A percentile compares a stretch with the other conserved stretches of the same genome.
These are phyloP conservation scores for Ulota crispa DNA, from an alignment of 225 moss, liverwort and hornwort genomes.

Conservation along the genomic window DNA sequence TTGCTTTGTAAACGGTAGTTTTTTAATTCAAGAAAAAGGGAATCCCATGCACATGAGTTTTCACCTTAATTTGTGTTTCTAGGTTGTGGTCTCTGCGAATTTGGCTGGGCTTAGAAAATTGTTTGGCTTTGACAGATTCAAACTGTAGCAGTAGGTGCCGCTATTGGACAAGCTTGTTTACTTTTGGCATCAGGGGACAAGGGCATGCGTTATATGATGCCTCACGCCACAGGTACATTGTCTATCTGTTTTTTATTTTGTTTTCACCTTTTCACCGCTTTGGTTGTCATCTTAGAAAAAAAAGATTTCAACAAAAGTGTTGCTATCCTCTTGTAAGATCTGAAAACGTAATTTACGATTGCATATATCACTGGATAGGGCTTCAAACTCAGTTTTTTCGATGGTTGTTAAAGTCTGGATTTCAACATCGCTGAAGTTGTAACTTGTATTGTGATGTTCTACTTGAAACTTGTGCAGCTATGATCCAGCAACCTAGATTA, in stretches of 20 bases:
- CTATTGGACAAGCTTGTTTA: slow-evolving; percentile 98
- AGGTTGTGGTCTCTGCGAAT: not conserved
- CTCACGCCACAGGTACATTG: slow-evolving; percentile 85
- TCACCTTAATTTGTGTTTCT: slow-evolving; percentile 13
- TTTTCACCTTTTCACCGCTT: not conserved
- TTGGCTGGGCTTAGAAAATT: slow-evolving; percentile 6
- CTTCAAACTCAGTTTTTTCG: not conserved
- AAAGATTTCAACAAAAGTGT: not conserved
- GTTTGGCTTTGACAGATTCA: slow-evolving; percentile 66
- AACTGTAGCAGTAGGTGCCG: slow-evolving; percentile 98
- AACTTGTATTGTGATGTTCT: not conserved
- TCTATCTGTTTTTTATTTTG: not conserved
- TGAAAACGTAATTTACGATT: not conserved
- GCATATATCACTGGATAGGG: not conserved
- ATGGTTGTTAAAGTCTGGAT: not conserved
- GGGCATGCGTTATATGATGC: slow-evolving; percentile 98
- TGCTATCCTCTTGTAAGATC: not conserved
- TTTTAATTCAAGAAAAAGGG: not conserved
- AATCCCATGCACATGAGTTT: not conserved
- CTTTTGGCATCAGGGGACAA: slow-evolving; percentile 94
- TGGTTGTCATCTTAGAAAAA: not conserved
- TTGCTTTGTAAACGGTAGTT: not conserved
- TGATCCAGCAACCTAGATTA: slow-evolving; percentile 99
- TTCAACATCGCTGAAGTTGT: not conserved
- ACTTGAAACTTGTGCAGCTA: slow-evolving; percentile 60